Evolutionary conservation across 2,329 filamentous ascomycete genomes (phyloP).

Genomic region (Pseudogymnoascus verrucosus): DNA sequence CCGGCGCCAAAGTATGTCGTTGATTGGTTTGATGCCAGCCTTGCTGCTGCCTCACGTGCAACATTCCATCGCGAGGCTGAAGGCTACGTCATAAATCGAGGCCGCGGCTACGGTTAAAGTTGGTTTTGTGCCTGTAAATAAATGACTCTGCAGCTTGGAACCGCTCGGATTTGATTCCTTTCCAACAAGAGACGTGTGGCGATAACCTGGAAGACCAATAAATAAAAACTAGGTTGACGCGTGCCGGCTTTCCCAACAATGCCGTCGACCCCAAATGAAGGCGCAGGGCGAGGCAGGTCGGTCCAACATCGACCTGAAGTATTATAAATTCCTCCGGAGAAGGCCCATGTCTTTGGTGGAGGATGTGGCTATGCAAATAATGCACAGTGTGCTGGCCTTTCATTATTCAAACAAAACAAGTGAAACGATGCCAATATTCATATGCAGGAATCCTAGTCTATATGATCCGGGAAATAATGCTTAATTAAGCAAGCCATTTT

Average conservation of each 20-base stretch:
- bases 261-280: not conserved
- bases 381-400: not conserved
- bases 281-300: not conserved
- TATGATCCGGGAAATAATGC: not conserved
- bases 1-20: not conserved
- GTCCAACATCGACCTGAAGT: not conserved
- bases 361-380: not conserved
- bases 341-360: not conserved
- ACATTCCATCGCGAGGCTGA: not conserved
- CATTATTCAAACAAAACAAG: not conserved
- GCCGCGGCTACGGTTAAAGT: not conserved
- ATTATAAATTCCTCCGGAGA: not conserved
- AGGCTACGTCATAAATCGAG: not conserved
- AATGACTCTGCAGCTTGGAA: not conserved
- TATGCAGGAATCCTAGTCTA: not conserved
- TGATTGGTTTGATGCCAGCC: not conserved
- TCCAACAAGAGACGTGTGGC: not conserved
- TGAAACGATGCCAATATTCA: constrained; percentile 1
- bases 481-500: not conserved
- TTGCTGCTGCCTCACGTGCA: not conserved
- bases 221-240: not conserved
- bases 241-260: not conserved
- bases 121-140: not conserved
- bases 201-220: not conserved
- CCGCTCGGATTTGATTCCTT: not conserved